These are phyloP conservation scores for Beta vulgaris DNA, from an alignment of 148 eudicot genomes.

Conservation along the genomic window DNA sequence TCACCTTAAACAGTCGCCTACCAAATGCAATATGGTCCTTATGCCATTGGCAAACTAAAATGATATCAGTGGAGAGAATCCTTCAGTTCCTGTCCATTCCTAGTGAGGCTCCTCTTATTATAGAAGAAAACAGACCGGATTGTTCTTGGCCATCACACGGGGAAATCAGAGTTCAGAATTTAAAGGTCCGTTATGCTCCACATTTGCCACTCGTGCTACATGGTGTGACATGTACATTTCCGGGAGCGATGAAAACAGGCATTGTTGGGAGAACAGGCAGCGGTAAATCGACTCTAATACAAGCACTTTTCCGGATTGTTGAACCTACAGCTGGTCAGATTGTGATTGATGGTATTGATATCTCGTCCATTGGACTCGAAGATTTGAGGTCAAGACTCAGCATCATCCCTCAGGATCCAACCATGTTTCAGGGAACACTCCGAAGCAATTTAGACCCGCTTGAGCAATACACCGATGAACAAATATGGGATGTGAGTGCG, in stretches of 20 bases:
- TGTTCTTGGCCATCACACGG: constrained; percentile 19
- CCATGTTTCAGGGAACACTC: constrained; percentile 28
- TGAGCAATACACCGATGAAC: constrained; percentile 23
- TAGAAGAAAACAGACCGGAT: constrained; percentile 11
- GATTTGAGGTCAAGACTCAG: constrained; percentile 23
- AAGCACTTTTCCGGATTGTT: no score
- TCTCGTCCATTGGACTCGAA: constrained; percentile 23
- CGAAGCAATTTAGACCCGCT: constrained; percentile 26
- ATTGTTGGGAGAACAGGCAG: no score
- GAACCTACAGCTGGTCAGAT: constrained; percentile 20
- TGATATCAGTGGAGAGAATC: constrained; percentile 20
- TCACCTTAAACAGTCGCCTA: neutral
- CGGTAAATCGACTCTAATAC: no score
- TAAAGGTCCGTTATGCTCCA: constrained; percentile 22
- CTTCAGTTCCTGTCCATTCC: constrained; percentile 12
- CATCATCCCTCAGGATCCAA: no score
- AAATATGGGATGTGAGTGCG: constrained; percentile 26
- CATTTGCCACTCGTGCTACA: constrained; percentile 21
- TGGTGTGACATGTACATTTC: constrained; percentile 30
- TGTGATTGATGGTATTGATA: constrained; percentile 14
- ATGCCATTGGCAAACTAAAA: constrained; percentile 15
- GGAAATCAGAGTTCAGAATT: constrained; percentile 7
- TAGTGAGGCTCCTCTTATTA: constrained; percentile 18
- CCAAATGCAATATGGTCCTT: neutral
- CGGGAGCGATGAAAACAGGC: constrained; percentile 23